Percentiles rank a stretch among this genome's conserved stretches.
These are phyloP conservation scores for Geoglossum glabrum DNA, from an alignment of 495 filamentous ascomycete genomes.

Conservation along the genomic window DNA sequence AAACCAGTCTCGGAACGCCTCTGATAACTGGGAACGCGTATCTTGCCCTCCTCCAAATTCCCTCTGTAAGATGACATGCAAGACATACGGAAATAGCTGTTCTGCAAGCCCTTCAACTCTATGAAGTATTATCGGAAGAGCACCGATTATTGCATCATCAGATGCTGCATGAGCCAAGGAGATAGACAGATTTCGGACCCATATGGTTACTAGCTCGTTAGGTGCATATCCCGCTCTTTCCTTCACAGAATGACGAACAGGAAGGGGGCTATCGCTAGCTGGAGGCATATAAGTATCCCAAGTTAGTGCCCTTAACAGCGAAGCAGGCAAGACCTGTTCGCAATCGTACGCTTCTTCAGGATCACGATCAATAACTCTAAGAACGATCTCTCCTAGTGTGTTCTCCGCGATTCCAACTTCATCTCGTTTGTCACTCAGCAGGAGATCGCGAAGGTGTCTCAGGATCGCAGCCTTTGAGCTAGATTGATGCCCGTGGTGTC, in stretches of 20 bases:
- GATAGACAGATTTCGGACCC: constrained; percentile 44
- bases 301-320: constrained; percentile 2
- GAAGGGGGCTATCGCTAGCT: not conserved
- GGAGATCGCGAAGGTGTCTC: constrained; percentile 42
- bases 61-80: constrained; percentile 51
- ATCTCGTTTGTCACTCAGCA: constrained; percentile 37
- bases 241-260: not conserved
- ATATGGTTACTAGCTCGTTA: constrained; percentile 21
- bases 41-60: constrained; percentile 31
- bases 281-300: constrained; percentile 4
- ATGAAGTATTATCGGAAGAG: constrained; percentile 39
- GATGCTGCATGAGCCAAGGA: constrained; percentile 37
- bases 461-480: constrained; percentile 27
- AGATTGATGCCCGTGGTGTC: not conserved
- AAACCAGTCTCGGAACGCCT: constrained; percentile 30
- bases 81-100: constrained; percentile 52
- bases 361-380: constrained; percentile 26
- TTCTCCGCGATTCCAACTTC: constrained; percentile 60
- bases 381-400: constrained; percentile 50
- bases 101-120: constrained; percentile 46
- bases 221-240: not conserved
- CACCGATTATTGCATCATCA: constrained; percentile 42
- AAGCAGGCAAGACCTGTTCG: constrained; percentile 4
- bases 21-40: constrained; percentile 28
- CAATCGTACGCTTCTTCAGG: constrained; percentile 29